Evolutionary conservation across 1,139 yeast species (phyloP), one percentile per base, ranked within the genome.

Genomic region (Barnettozyma hawaiiensis): DNA sequence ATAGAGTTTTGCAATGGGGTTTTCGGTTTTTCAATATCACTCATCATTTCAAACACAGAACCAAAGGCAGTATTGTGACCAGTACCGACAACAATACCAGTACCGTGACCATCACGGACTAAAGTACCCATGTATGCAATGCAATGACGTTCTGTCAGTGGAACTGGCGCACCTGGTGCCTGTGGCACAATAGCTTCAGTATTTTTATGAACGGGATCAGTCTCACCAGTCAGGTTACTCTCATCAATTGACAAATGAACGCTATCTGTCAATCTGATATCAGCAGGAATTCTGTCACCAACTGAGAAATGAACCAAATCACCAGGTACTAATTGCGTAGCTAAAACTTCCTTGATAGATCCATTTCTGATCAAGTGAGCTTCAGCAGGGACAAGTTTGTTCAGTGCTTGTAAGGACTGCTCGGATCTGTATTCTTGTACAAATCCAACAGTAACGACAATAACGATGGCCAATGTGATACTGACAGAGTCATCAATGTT

Each of bases 281-380:
- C 97, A 0, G 97, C 97, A 2, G 98, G 97, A 43, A 92, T 82
- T 51, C 96, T 74, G 63, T 92, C 98, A 53, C 98, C 98, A 44
- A 87, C 92, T 33, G 80, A 64, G 56, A 92, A 85, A 57, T 81
- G 85, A 31, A 92, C 95, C 59, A 92, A 66, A 62, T 92, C 97
- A 40, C 97, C 98, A 3, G 97, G 97, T 21, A 92, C 97, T 50
- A 92, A 74, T 39, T 77, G 75, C 1, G 89, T 75, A 0, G 97
- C 98, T 52, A 89, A 68, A 3, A 86, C 89, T n/a, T 81, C 76
- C 35, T 83, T 79, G 10, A 84, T 75, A 49, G 75, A 73, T 10
- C 87, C 87, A 53, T 79, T 82, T 63, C 98, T 75, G 8, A 95
- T 82, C 45, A 92, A 73, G 60, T 89, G 90, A 23, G 96, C 94